Conservation (phyloP, 2,329 filamentous ascomycete species). For the Fusarium sp. region DNA sequence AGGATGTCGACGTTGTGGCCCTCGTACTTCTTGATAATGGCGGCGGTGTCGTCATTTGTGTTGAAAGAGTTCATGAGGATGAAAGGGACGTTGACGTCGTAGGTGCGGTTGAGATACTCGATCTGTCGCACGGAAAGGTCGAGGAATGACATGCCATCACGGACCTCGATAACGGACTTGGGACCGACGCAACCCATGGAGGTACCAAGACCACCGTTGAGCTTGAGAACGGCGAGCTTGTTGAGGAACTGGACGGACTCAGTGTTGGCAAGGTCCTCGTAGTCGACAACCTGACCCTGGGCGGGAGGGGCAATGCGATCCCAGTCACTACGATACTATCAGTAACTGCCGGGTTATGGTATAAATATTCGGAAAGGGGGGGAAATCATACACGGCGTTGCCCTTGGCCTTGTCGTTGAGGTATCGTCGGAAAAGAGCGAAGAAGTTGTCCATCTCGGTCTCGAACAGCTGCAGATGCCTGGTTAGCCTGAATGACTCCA, state of each 20-base stretch:
- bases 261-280: constrained; percentile 87
- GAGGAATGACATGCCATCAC: constrained; percentile 99
- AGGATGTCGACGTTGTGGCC: constrained; percentile 99
- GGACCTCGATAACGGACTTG: constrained; percentile 99
- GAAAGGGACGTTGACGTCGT: constrained; percentile 96
- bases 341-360: constrained; percentile 23
- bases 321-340: constrained; percentile 76
- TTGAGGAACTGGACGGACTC: constrained; percentile 94
- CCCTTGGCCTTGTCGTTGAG: constrained; percentile 99
- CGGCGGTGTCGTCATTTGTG: constrained; percentile 96
- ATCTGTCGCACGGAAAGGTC: constrained; percentile 99
- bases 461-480: constrained; percentile 78
- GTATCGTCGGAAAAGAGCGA: constrained; percentile 97
- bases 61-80: constrained; percentile 99
- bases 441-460: constrained; percentile 99
- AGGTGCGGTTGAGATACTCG: constrained; percentile 98
- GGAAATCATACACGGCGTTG: constrained; percentile 75
- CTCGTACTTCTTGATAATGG: constrained; percentile 99
- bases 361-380: constrained; percentile 8
- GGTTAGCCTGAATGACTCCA: constrained; percentile 14
- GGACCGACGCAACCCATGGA: constrained; percentile 99
- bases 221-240: constrained; percentile 98
- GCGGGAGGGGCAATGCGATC: constrained; percentile 95
- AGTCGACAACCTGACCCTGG: constrained; percentile 93
- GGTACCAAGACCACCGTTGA: constrained; percentile 98